These are phyloP conservation scores for Pyrus bretschneideri DNA, from an alignment of 306 rosid species.

Conservation along the genomic window DNA sequence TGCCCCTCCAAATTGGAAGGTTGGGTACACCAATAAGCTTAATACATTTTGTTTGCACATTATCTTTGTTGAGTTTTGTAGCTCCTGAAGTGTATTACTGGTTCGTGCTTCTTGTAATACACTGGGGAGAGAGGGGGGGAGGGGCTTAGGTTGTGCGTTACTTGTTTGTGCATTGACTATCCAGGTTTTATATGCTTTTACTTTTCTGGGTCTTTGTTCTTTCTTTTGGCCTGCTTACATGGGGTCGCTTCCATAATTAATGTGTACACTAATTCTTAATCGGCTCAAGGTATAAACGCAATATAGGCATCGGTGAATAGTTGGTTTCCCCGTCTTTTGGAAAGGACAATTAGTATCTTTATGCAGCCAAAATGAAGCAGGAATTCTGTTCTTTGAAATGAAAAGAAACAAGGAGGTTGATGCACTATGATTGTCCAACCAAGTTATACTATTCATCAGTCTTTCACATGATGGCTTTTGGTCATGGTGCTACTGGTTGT, in stretches of 20 bases:
- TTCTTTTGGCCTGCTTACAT: background rate
- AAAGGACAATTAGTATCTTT: background rate
- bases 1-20: constrained; percentile 90
- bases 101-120: constrained; percentile 1
- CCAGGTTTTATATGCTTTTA: background rate
- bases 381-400: background rate
- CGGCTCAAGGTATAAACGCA: background rate
- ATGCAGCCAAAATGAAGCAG: background rate
- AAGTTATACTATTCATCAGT: background rate
- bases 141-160: background rate
- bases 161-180: background rate
- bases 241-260: background rate
- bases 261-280: background rate
- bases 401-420: background rate
- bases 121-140: no score
- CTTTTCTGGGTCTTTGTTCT: background rate
- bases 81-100: background rate
- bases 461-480: background rate
- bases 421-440: background rate
- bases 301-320: background rate
- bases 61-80: background rate
- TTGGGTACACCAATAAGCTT: constrained; percentile 12
- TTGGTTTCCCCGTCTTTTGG: no score
- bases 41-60: background rate
- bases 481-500: background rate